phyloP scores from a whole-genome alignment of 495 filamentous ascomycete genomes.

The Aspergillus heteromorphus region DNA sequence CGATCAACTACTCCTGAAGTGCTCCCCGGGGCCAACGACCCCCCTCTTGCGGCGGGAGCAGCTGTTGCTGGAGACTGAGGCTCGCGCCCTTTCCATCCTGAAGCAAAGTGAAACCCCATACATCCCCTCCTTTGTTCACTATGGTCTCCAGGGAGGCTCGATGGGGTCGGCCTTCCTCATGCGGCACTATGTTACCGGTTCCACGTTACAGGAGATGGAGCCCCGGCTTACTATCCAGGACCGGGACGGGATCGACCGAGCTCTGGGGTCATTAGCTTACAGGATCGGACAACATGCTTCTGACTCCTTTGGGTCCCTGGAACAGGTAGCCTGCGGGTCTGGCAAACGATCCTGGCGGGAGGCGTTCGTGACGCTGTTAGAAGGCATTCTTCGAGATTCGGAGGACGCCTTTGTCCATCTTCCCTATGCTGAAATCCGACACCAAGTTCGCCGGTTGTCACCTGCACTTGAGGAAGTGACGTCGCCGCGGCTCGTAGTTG shows the following conservation, averaged over 20 bases:
- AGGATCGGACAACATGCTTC: slow-evolving; percentile 37
- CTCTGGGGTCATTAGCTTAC: slow-evolving; percentile 29
- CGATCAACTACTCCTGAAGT: slow-evolving; percentile 47
- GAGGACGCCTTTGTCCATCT: slow-evolving; percentile 65
- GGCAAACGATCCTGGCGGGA: slow-evolving; percentile 57
- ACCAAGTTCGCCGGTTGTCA: slow-evolving; percentile 42
- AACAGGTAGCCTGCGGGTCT: slow-evolving; percentile 39
- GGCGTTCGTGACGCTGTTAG: slow-evolving; percentile 55
- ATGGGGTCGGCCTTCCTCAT: slow-evolving; percentile 46
- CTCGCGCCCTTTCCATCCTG: slow-evolving; percentile 45
- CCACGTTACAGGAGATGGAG: slow-evolving; percentile 36
- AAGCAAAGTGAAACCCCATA: slow-evolving; percentile 38
- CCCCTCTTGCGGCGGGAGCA: slow-evolving; percentile 56
- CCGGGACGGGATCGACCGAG: slow-evolving; percentile 40
- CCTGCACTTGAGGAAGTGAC: slow-evolving; percentile 51
- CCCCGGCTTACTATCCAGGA: slow-evolving; percentile 30
- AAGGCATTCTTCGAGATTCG: slow-evolving; percentile 59
- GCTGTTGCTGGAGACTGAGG: slow-evolving; percentile 51
- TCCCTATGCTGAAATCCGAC: slow-evolving; percentile 59
- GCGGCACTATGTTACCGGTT: slow-evolving; percentile 44
- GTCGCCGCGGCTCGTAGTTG: slow-evolving; percentile 50
- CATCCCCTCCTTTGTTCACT: slow-evolving; percentile 48
- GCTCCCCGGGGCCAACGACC: slow-evolving; percentile 44
- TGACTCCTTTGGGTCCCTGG: slow-evolving; percentile 44
- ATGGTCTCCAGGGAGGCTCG: slow-evolving; percentile 34